These are phyloP conservation scores for Orbilia blumenaviensis DNA, from an alignment of 2,329 filamentous ascomycete genomes.

Conservation along the genomic window DNA sequence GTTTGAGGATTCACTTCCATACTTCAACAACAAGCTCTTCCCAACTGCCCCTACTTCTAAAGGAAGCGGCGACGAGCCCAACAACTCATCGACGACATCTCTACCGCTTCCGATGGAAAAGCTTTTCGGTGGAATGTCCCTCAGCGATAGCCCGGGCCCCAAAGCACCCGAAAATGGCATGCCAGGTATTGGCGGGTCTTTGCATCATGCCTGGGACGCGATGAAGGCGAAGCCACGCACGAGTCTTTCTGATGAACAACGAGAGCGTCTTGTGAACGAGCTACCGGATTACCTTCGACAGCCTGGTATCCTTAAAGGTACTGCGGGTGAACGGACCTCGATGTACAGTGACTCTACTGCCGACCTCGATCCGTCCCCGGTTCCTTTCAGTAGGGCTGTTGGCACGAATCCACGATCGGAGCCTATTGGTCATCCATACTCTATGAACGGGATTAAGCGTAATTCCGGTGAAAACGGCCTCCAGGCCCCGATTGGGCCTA, in stretches of 20 bases:
- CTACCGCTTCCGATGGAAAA: conserved; percentile 55
- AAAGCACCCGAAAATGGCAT: conserved; percentile 81
- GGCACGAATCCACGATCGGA: conserved; percentile 47
- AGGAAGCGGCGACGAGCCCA: conserved; percentile 53
- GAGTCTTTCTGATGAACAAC: conserved; percentile 71
- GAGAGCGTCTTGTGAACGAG: conserved; percentile 45
- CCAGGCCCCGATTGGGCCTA: conserved; percentile 29
- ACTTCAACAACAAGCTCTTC: conserved; percentile 95
- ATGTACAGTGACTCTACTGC: conserved; percentile 45
- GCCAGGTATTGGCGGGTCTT: conserved; percentile 81
- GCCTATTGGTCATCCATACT: conserved; percentile 44
- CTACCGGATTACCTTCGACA: conserved; percentile 47
- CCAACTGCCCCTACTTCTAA: conserved; percentile 88
- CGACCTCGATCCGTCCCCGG: conserved; percentile 44
- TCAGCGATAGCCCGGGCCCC: conserved; percentile 73
- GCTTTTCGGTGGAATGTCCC: conserved; percentile 48
- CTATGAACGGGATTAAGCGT: conserved; percentile 44
- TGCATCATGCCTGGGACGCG: conserved; percentile 89
- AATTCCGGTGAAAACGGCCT: conserved; percentile 46
- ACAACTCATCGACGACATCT: conserved; percentile 46
- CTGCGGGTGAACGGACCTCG: conserved; percentile 39
- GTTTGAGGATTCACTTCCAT: conserved; percentile 95
- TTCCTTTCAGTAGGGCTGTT: conserved; percentile 46
- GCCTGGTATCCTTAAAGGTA: conserved; percentile 35
- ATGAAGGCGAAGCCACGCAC: conserved; percentile 83